Percentiles rank a stretch among this genome's conserved stretches.
These are phyloP conservation scores for Talaromyces ruber DNA, from an alignment of 495 filamentous ascomycete species.

Conservation along the genomic window DNA sequence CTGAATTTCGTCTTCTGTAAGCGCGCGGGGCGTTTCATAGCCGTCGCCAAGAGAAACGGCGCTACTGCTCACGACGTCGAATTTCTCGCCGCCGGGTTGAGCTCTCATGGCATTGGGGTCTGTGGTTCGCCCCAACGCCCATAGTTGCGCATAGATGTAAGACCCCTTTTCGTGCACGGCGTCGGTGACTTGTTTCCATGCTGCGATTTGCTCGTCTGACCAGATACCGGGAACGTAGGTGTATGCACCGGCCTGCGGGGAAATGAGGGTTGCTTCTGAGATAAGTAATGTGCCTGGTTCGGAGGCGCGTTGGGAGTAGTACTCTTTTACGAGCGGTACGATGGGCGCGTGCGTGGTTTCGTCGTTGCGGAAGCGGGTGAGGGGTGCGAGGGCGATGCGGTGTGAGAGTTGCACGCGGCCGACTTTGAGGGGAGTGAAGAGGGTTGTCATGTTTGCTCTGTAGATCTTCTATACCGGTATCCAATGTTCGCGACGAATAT, in stretches of 20 bases:
- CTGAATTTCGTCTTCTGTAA: conserved; percentile 52
- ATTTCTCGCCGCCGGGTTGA: conserved; percentile 7
- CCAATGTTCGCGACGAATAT: too few relatives aligned
- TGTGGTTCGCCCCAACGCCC: conserved; percentile 57
- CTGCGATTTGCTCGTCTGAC: conserved; percentile 47
- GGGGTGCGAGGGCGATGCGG: conserved; percentile 42
- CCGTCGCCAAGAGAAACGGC: conserved; percentile 28
- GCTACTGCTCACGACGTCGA: conserved; percentile 38
- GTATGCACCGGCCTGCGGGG: conserved; percentile 38
- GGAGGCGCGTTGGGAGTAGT: conserved; percentile 46
- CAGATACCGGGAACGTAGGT: conserved; percentile 57
- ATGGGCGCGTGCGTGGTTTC: conserved; percentile 21
- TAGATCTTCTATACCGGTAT: too few relatives aligned
- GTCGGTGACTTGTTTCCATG: conserved; percentile 55
- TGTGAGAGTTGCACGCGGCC: conserved; percentile 39
- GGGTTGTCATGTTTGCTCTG: too few relatives aligned
- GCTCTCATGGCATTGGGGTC: conserved; percentile 20
- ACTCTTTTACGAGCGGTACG: conserved; percentile 26
- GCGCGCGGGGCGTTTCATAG: conserved; percentile 28
- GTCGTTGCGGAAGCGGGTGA: conserved; percentile 40
- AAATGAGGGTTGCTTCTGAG: conserved; percentile 59
- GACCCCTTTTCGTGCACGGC: conserved; percentile 59
- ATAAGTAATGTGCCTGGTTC: conserved; percentile 41
- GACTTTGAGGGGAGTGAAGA: conserved; percentile 47
- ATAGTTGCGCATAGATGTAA: conserved; percentile 61